A percentile compares a stretch with the other conserved stretches of the same genome.
These are phyloP conservation scores for Acanthamoeba royreba DNA, from an alignment of 208 protist genomes.

Conservation along the genomic window DNA sequence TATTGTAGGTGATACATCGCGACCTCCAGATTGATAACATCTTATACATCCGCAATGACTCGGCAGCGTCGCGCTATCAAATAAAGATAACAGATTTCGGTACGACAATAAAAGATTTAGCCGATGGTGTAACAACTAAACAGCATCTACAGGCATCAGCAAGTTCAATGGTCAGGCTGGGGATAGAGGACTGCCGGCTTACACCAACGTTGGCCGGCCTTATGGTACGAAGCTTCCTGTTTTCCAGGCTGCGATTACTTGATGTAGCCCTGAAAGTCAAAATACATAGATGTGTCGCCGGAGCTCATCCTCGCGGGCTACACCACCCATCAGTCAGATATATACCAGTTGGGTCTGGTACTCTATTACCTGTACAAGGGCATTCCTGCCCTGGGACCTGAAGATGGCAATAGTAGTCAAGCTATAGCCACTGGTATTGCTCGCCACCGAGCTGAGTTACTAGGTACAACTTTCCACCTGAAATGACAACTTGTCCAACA, in stretches of 20 bases:
- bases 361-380: not conserved
- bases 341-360: not conserved
- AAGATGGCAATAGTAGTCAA: not conserved
- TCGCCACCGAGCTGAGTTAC: not conserved
- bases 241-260: not conserved
- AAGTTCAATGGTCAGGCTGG: not conserved
- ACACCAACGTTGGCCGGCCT: not conserved
- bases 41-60: not conserved
- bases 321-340: not conserved
- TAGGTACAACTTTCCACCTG: not conserved
- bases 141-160: not conserved
- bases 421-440: not conserved
- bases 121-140: too few species aligned
- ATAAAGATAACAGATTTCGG: not conserved
- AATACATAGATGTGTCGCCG: not conserved
- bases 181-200: not conserved
- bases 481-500: not conserved
- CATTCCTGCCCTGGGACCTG: not conserved
- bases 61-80: not conserved
- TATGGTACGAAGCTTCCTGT: not conserved
- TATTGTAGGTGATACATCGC: not conserved
- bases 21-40: not conserved
- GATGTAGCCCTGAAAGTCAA: not conserved
- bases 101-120: too few species aligned
- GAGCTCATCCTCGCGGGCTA: not conserved